phyloP scores from a whole-genome alignment of 345 rosid genomes.

The Excoecaria agallocha region DNA sequence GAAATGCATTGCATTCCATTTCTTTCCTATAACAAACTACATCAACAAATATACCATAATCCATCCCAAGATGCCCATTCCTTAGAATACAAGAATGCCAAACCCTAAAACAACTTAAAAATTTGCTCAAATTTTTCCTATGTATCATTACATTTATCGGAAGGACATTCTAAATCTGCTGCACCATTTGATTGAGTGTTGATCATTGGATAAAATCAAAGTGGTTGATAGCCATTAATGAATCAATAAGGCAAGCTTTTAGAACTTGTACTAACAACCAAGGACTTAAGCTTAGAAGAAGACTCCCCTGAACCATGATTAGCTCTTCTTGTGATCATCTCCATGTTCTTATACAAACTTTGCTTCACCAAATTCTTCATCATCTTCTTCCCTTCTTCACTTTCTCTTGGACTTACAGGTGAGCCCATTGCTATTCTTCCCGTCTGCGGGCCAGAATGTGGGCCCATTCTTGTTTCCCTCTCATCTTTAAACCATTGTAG shows the following conservation, averaged over 20 bases:
- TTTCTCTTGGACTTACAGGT: conserved; percentile 47
- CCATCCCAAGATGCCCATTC: too few relatives aligned
- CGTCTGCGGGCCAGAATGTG: conserved; percentile 90
- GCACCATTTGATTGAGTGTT: too few relatives aligned
- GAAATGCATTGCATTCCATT: conserved; percentile 20
- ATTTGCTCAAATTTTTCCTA: too few relatives aligned
- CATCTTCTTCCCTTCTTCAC: conserved; percentile 65
- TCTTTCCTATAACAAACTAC: conserved; percentile 1
- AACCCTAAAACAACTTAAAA: background rate
- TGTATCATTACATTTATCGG: too few relatives aligned
- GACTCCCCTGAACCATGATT: conserved; percentile 35
- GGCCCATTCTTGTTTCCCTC: conserved; percentile 75
- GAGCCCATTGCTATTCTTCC: conserved; percentile 55
- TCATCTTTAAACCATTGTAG: conserved; percentile 94
- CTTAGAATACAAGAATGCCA: background rate
- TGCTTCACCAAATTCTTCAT: conserved; percentile 83
- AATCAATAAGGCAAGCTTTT: conserved; percentile 82
- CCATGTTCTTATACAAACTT: conserved; percentile 83
- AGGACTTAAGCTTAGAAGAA: conserved; percentile 48
- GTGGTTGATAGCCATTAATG: background rate
- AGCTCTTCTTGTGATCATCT: conserved; percentile 74
- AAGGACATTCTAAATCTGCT: too few relatives aligned
- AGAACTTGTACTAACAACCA: conserved; percentile 76
- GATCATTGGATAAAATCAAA: too few relatives aligned
- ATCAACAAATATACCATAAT: conserved; percentile 13